These are phyloP conservation scores for Coemansia furcata DNA, from an alignment of 192 early-diverging fungal genomes.

Conservation along the genomic window DNA sequence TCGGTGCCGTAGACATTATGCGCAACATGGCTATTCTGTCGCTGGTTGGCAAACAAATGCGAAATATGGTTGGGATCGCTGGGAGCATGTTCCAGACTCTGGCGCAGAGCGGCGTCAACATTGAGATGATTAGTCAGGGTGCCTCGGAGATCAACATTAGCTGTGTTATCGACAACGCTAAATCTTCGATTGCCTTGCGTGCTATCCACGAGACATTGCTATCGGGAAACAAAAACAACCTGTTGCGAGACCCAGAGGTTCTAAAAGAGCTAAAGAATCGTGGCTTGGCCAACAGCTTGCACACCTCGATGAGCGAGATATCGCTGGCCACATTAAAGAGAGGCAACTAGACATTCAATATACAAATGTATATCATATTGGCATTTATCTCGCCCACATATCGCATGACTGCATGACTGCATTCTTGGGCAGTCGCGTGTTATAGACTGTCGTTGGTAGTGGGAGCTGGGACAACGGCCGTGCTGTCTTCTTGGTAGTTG, in stretches of 20 bases:
- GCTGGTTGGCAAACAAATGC: constrained; percentile 94
- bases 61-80: constrained; percentile 94
- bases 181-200: constrained; percentile 70
- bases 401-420: neutral
- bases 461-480: neutral
- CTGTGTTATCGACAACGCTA: constrained; percentile 84
- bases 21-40: constrained; percentile 93
- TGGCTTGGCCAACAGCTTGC: constrained; percentile 25
- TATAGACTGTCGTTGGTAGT: neutral
- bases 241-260: constrained; percentile 44
- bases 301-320: constrained; percentile 47
- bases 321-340: constrained; percentile 27
- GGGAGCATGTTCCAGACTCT: constrained; percentile 92
- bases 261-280: constrained; percentile 41
- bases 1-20: constrained; percentile 82
- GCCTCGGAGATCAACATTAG: constrained; percentile 98
- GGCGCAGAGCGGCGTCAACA: constrained; percentile 85
- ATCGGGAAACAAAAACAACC: constrained; percentile 38
- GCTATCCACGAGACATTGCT: constrained; percentile 87
- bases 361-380: neutral
- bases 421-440: neutral
- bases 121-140: constrained; percentile 99
- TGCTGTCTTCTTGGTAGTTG: constrained; percentile 10
- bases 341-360: neutral
- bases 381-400: neutral